Base-by-base conservation (phyloP, 2,329 filamentous ascomycete species). In the Elsinoe perseae region DNA sequence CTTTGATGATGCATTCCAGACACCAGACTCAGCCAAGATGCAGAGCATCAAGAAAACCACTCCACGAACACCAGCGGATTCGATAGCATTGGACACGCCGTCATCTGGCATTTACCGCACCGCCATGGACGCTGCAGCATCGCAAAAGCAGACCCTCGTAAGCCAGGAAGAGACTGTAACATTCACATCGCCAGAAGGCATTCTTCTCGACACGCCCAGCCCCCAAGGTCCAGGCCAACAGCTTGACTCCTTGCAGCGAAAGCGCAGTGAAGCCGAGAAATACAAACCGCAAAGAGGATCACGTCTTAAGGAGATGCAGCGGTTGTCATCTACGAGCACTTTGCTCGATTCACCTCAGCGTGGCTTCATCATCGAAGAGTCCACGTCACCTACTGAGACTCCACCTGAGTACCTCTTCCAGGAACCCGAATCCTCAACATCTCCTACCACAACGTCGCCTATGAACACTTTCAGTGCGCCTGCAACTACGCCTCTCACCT, bases 261-360 rank as follows among this genome's bases (percentile, higher is more conserved):
- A 53, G 48, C 44, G 48, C 25, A 44, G 36, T 16, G 48, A 67
- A 43, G 70, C 70, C 2, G 67, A 73, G 59, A 71, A 70, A 42
- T 73, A 73, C 63, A 72, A 71, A 44, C 73, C 73, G 0, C 72
- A 71, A 58, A 70, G 66, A 4, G 71, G 72, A 2, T 74, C 72
- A 58, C 66, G 71, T 4, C 68, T 75, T 36, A 70, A 72, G 42
- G 67, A 69, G 42, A 61, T 68, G n/a, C 62, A 64, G 40, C 61
- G 62, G 6, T 54, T 62, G 4, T 60, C 58, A 18, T 63, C 61
- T 1, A 58, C 58, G 9, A 50, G 46, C 42, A 50, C 50, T 5
- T 14, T 48, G 8, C 16, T 46, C 6, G 53, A 44, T 14, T 56
- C 53, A 23, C 53, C 53, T 18, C 53, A 42, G 9, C 48, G 30